A percentile compares a stretch with the other conserved stretches of the same genome.
These are phyloP conservation scores for Jacaranda mimosifolia DNA, from an alignment of 257 asterid species.

Conservation along the genomic window DNA sequence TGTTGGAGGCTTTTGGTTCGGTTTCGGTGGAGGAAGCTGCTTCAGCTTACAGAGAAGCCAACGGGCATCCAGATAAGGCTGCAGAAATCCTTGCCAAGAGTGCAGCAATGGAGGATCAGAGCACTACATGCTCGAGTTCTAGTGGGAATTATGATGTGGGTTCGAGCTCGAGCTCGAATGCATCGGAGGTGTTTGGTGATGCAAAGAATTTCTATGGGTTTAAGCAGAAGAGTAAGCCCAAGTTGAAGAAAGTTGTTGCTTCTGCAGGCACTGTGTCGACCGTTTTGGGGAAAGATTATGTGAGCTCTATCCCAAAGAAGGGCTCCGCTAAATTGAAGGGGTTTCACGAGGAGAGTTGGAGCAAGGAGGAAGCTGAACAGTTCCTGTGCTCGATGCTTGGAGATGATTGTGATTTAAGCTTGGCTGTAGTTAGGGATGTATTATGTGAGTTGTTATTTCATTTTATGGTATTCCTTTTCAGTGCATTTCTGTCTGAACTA, in stretches of 20 bases:
- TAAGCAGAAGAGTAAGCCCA: constrained; percentile 54
- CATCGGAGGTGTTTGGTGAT: constrained; percentile 52
- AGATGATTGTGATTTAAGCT: constrained; percentile 68
- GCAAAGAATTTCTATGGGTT: constrained; percentile 46
- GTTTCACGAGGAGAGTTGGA: constrained; percentile 49
- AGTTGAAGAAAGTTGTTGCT: constrained; percentile 72
- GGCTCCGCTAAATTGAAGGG: constrained; percentile 51
- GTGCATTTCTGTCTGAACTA: constrained; percentile 5
- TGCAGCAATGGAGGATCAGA: constrained; percentile 65
- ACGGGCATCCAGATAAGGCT: constrained; percentile 56
- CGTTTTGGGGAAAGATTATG: constrained; percentile 84
- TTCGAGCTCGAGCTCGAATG: constrained; percentile 69
- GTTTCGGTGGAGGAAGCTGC: constrained; percentile 62
- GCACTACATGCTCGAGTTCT: constrained; percentile 72
- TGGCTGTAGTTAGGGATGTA: constrained; percentile 80
- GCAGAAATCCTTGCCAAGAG: constrained; percentile 53
- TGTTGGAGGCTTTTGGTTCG: constrained; percentile 59
- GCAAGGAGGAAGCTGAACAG: constrained; percentile 75
- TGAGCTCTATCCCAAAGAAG: constrained; percentile 75
- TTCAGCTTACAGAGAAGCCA: constrained; percentile 57
- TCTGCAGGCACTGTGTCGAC: constrained; percentile 79
- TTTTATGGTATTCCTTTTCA: constrained; percentile 13
- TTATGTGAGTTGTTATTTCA: constrained; percentile 65
- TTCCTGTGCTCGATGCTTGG: constrained; percentile 88
- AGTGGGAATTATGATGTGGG: constrained; percentile 57